A percentile compares a stretch with the other conserved stretches of the same genome.
phyloP scores from a whole-genome alignment of 108 stramenopile species.

The Skeletonema potamos region DNA sequence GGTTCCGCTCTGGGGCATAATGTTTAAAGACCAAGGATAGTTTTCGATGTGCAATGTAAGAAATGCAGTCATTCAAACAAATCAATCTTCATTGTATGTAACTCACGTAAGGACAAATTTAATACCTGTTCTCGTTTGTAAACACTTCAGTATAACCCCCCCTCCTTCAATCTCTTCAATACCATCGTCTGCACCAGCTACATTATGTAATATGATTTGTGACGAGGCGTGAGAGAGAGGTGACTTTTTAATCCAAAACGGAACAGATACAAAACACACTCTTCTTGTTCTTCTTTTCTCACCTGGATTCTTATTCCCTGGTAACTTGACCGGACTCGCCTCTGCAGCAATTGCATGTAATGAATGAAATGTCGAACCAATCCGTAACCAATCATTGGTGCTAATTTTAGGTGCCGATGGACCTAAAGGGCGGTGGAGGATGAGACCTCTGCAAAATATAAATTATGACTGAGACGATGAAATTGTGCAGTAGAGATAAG shows the following conservation, averaged over 20 bases:
- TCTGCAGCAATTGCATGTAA: slow-evolving; percentile 87
- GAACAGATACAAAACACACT: slow-evolving; percentile 5
- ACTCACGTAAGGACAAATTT: slow-evolving; percentile 90
- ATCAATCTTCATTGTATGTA: no score
- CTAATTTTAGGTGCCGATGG: slow-evolving; percentile 72
- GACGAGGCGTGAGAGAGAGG: no score
- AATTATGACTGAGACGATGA: not conserved
- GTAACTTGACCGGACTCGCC: slow-evolving; percentile 68
- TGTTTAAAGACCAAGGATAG: no score
- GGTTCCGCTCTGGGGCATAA: slow-evolving; percentile 60
- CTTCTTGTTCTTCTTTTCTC: no score
- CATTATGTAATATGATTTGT: not conserved
- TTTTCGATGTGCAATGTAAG: not conserved
- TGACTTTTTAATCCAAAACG: not conserved
- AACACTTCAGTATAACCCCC: slow-evolving; percentile 66
- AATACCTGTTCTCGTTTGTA: slow-evolving; percentile 85
- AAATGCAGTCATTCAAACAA: not conserved
- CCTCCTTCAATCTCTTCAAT: slow-evolving; percentile 82
- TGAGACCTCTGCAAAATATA: slow-evolving; percentile 76
- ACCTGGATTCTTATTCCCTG: slow-evolving; percentile 68
- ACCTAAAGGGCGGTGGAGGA: slow-evolving; percentile 79
- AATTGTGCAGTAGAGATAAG: not conserved
- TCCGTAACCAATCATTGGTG: slow-evolving; percentile 89
- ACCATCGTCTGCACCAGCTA: slow-evolving; percentile 77
- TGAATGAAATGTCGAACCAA: slow-evolving; percentile 87